phyloP scores from a whole-genome alignment of 306 rosid genomes.

The Mucuna pruriens region DNA sequence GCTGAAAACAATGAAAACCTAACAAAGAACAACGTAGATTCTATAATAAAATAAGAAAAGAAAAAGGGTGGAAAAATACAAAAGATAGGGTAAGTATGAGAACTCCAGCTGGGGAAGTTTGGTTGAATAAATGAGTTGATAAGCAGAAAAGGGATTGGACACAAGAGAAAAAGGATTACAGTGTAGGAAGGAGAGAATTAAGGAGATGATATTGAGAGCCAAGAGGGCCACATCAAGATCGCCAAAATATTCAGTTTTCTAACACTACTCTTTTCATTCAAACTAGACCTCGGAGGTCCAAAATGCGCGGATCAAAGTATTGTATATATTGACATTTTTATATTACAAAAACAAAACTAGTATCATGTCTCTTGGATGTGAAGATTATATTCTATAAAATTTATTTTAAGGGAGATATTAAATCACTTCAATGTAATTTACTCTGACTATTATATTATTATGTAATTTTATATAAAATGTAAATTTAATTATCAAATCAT shows the following conservation, averaged over 20 bases:
- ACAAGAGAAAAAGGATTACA: neutral
- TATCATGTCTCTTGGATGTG: too few species aligned
- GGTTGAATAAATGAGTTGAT: neutral
- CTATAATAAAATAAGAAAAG: neutral
- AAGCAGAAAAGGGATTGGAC: neutral
- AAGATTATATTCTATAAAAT: too few species aligned
- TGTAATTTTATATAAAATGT: too few species aligned
- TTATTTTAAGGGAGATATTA: too few species aligned
- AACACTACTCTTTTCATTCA: neutral
- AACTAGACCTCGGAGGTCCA: too few species aligned
- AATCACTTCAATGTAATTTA: too few species aligned
- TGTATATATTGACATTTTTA: too few species aligned
- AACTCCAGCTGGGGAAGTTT: neutral
- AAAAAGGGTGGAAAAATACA: neutral
- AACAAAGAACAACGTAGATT: neutral
- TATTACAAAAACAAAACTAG: too few species aligned
- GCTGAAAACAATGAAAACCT: neutral
- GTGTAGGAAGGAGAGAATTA: neutral
- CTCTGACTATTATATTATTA: too few species aligned
- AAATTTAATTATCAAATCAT: too few species aligned
- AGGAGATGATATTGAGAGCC: neutral
- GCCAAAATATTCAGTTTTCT: neutral
- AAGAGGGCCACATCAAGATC: neutral
- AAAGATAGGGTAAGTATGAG: neutral
- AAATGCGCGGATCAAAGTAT: too few species aligned